A percentile compares a stretch with the other conserved stretches of the same genome.
phyloP scores from a whole-genome alignment of 73 alveolate species.

The Diophrys appendiculata region DNA sequence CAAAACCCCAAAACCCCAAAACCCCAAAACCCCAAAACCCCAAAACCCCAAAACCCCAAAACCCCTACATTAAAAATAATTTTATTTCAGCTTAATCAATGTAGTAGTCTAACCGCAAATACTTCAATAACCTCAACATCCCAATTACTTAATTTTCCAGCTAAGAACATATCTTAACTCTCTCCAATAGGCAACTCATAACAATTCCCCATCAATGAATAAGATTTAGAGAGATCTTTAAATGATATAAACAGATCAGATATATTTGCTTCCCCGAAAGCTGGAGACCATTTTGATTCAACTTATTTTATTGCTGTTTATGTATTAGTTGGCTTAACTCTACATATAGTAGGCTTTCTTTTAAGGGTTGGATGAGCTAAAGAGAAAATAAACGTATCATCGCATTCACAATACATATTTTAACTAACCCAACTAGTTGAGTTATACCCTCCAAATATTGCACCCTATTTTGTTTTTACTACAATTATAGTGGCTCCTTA shows the following conservation, averaged over 20 bases:
- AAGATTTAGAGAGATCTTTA: constrained; percentile 71
- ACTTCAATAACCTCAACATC: constrained; percentile 79
- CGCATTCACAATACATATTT: constrained; percentile 80
- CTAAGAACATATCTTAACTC: constrained; percentile 72
- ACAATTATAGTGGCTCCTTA: constrained; percentile 79
- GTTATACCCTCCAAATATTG: constrained; percentile 83
- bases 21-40: too few species aligned
- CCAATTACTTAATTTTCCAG: constrained; percentile 84
- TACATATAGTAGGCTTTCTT: constrained; percentile 71
- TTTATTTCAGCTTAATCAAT: too few species aligned
- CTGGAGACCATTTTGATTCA: constrained; percentile 79
- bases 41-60: too few species aligned
- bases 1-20: too few species aligned
- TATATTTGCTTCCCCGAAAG: constrained; percentile 85
- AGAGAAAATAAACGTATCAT: constrained; percentile 73
- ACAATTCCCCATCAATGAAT: constrained; percentile 78
- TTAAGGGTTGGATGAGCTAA: constrained; percentile 73
- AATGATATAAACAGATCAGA: constrained; percentile 83
- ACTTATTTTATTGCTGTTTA: constrained; percentile 78
- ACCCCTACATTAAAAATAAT: too few species aligned
- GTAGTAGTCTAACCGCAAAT: constrained; percentile 33
- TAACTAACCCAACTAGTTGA: constrained; percentile 88
- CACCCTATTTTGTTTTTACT: constrained; percentile 68
- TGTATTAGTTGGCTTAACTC: constrained; percentile 60
- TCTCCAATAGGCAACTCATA: constrained; percentile 76